phyloP scores from a whole-genome alignment of 2,329 filamentous ascomycete species.

The Polytolypa hystricis region DNA sequence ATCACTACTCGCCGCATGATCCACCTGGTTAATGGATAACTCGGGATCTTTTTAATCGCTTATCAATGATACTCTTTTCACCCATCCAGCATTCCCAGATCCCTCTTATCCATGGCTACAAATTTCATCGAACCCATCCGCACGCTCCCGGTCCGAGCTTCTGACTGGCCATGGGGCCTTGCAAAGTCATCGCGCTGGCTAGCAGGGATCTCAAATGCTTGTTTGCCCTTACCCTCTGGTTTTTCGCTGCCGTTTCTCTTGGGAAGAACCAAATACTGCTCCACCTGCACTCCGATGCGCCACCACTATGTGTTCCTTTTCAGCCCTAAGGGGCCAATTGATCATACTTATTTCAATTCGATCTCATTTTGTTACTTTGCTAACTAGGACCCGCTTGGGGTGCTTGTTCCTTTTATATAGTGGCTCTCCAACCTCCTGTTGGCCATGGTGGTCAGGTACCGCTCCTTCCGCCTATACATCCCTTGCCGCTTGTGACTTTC shows the following conservation, averaged over 20 bases:
- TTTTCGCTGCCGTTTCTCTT: background rate
- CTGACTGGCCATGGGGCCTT: background rate
- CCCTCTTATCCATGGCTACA: no score
- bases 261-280: background rate
- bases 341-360: background rate
- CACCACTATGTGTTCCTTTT: no score
- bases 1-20: no score
- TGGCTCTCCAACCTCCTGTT: conserved; percentile 14
- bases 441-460: conserved; percentile 17
- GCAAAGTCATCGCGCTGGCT: background rate
- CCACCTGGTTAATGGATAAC: no score
- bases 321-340: no score
- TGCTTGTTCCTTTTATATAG: conserved; percentile 10
- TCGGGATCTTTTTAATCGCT: no score
- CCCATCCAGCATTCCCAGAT: no score
- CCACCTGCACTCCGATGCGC: no score
- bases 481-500: conserved; percentile 7
- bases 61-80: no score
- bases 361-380: background rate
- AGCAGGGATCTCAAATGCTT: background rate
- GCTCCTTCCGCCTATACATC: conserved; percentile 13
- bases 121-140: conserved; percentile 1
- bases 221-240: no score
- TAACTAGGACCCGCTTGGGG: conserved; percentile 2
- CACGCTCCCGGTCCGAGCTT: background rate